Conservation (phyloP, 1,284 basidiomycete genomes). For the Pseudozyma sp. region DNA sequence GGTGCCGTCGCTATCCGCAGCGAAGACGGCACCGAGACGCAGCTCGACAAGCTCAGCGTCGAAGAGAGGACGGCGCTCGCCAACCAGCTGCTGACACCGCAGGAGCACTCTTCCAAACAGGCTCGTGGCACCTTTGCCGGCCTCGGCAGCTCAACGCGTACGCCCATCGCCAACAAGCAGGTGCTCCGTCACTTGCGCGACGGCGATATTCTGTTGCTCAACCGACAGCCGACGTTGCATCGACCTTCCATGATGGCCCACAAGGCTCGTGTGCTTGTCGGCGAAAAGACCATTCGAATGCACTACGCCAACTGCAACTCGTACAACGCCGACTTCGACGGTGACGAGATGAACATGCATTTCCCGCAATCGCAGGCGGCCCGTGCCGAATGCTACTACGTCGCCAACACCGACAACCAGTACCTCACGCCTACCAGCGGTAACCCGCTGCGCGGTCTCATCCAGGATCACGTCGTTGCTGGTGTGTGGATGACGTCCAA, state of each 20-base stretch:
- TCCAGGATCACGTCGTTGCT: slow-evolving; percentile 98
- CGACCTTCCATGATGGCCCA: slow-evolving; percentile 99
- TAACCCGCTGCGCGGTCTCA: slow-evolving; percentile 95
- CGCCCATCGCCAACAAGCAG: slow-evolving; percentile 84
- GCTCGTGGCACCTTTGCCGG: slow-evolving; percentile 66
- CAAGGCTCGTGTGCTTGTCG: slow-evolving; percentile 88
- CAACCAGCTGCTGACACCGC: slow-evolving; percentile 94
- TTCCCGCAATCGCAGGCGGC: slow-evolving; percentile 96
- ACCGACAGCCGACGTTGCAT: slow-evolving; percentile 97
- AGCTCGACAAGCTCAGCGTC: slow-evolving; percentile 80
- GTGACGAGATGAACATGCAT: slow-evolving; percentile 99
- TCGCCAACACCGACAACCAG: slow-evolving; percentile 98
- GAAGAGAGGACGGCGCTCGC: slow-evolving; percentile 90
- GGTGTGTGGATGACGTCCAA: slow-evolving; percentile 99
- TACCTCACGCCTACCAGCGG: slow-evolving; percentile 98
- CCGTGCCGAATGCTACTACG: slow-evolving; percentile 79
- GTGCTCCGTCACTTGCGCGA: slow-evolving; percentile 95
- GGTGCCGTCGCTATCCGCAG: slow-evolving; percentile 94
- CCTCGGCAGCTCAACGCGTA: slow-evolving; percentile 64
- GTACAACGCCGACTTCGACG: slow-evolving; percentile 99
- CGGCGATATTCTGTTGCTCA: slow-evolving; percentile 94
- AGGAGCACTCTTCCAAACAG: slow-evolving; percentile 74
- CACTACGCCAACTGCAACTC: slow-evolving; percentile 99
- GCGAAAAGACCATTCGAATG: slow-evolving; percentile 99
- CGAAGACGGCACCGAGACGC: slow-evolving; percentile 78